Evolutionary conservation across 2,329 filamentous ascomycete genomes (phyloP).

Genomic region (Ceratocystis albifundus): DNA sequence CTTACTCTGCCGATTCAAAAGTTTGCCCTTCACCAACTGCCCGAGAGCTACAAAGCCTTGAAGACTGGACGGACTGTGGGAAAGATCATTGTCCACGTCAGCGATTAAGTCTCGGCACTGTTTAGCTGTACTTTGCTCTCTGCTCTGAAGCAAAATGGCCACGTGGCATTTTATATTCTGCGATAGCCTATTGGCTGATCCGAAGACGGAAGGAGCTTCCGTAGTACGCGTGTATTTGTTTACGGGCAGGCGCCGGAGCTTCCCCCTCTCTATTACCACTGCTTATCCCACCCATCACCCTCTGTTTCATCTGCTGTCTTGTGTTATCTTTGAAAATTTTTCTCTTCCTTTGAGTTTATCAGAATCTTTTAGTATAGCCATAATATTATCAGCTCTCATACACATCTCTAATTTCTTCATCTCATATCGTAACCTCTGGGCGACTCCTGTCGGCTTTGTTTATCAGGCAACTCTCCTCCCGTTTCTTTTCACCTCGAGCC

Average conservation of each 20-base stretch:
- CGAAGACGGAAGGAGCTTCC: not conserved
- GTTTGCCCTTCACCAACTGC: conserved; percentile 45
- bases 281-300: not conserved
- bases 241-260: not conserved
- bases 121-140: not conserved
- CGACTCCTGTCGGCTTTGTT: not conserved
- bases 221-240: not conserved
- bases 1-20: conserved; percentile 45
- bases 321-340: not conserved
- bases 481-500: not conserved
- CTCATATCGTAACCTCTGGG: conserved; percentile 4
- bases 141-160: not conserved
- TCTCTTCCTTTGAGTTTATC: not conserved
- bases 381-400: conserved; percentile 4
- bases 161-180: not conserved
- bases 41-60: conserved; percentile 46
- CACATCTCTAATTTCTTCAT: conserved; percentile 12
- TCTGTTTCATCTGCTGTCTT: not conserved
- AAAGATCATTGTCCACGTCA: conserved; percentile 43
- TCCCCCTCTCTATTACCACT: not conserved
- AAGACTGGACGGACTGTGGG: conserved; percentile 48
- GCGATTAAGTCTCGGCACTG: conserved; percentile 15
- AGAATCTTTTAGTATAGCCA: conserved; percentile 6
- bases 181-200: not conserved
- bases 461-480: not conserved